Base-by-base conservation (phyloP, 225 moss, liverwort and hornwort species). In the Sphagnum tenellum region DNA sequence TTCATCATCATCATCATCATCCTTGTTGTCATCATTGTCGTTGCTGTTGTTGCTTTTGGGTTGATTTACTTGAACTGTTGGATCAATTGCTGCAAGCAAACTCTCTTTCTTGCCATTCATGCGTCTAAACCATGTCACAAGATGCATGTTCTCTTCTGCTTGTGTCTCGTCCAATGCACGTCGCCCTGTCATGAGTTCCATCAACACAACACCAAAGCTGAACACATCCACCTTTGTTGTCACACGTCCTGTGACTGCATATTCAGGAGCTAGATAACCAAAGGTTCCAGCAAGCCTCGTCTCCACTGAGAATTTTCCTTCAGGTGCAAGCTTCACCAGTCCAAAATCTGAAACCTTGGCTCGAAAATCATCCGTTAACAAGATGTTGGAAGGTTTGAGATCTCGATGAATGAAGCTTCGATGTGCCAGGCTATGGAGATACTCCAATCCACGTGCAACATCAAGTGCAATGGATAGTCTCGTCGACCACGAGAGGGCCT, bases 271-370 rank as follows among this genome's bases (percentile, higher is more conserved):
- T 12, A 96, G 82, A 74, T 96, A 96, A 8, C 95, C 95, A 67
- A 96, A 96, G 5, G 95, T 96, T 53, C 95, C 95, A 0, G 95
- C 95, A 10, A 96, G 69, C 59, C 95, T 76, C 0, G 95, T 96
- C 66, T 95, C 94, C 8, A 95, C 94, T 8, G 92, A 92, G 66
- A 89, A 95, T 47, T 95, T 95, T 5, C 89, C 92, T 46, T 95
- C 94, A 0, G 94, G 94, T 3, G 92, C 94, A 13, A 92, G 54
- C 82, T 95, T 95, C 50, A 95, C 94, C 2, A 95, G 75, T 3
- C 94, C 94, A 8, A 95, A 95, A 69, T 95, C 94, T 9, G 94
- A 95, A 3, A 95, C 94, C 63, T 96, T 96, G 3, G 95, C 95
- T 45, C 86, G 82, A 58, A 85, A 88, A 59, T 81, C 92, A 12